A percentile compares a stretch with the other conserved stretches of the same genome.
Evolutionary conservation across 169 alveolate genomes (phyloP).

Genomic region (Babesia microti): DNA sequence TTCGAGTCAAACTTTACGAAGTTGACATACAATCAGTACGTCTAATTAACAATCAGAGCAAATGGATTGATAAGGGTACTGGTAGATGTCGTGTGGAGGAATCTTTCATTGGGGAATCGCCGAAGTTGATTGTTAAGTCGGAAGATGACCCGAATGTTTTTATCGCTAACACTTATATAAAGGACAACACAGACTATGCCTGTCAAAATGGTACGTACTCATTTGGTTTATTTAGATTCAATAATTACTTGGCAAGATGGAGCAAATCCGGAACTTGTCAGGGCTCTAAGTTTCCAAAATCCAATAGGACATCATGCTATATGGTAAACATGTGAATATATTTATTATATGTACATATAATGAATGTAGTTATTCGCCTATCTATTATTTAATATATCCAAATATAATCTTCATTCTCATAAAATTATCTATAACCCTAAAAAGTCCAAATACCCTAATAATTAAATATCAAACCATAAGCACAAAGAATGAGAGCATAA

Average conservation of each 20-base stretch:
- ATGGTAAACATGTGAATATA: too few relatives aligned
- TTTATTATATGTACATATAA: too few relatives aligned
- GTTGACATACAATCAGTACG: constrained; percentile 1
- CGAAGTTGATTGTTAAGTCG: constrained; percentile 28
- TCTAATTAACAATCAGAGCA: constrained; percentile 6
- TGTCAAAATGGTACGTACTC: constrained; percentile 41
- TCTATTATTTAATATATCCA: too few relatives aligned
- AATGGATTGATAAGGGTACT: constrained; percentile 49
- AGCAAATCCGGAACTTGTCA: constrained; percentile 18
- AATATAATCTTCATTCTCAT: too few relatives aligned
- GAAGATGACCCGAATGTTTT: constrained; percentile 27
- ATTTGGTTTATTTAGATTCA: constrained; percentile 13
- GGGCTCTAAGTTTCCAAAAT: constrained; percentile 46
- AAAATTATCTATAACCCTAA: too few relatives aligned
- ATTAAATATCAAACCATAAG: too few relatives aligned
- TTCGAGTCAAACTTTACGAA: constrained; percentile 57
- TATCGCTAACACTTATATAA: constrained; percentile 22
- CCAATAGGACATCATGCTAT: constrained; percentile 38
- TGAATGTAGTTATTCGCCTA: too few relatives aligned
- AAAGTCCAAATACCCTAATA: too few relatives aligned
- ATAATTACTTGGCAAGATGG: constrained; percentile 50
- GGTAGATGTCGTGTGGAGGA: constrained; percentile 39
- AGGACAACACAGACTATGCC: constrained; percentile 35
- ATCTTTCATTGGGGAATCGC: constrained; percentile 13
- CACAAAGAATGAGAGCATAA: too few relatives aligned